A percentile compares a stretch with the other conserved stretches of the same genome.
Conservation (phyloP, 1,284 basidiomycete genomes). For the Leccinum huronense region DNA sequence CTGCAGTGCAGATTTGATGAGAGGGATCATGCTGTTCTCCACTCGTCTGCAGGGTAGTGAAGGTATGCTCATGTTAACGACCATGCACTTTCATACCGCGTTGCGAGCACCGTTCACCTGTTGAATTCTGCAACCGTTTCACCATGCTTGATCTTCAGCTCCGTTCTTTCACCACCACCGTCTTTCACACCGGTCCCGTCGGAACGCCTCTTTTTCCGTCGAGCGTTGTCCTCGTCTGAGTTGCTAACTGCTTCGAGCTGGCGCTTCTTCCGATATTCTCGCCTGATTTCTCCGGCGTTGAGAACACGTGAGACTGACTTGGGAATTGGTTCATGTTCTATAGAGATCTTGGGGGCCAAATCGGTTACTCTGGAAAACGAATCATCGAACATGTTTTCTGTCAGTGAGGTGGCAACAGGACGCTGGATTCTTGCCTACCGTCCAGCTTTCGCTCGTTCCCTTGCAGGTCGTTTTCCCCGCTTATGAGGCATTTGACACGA, state of each 20-base stretch:
- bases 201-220: slow-evolving; percentile 40
- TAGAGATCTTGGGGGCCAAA: slow-evolving; percentile 43
- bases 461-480: slow-evolving; percentile 51
- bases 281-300: slow-evolving; percentile 57
- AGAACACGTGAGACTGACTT: slow-evolving; percentile 64
- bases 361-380: slow-evolving; percentile 45
- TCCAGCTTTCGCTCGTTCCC: slow-evolving; percentile 40
- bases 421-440: slow-evolving; percentile 35
- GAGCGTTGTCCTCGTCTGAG: slow-evolving; percentile 33
- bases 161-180: slow-evolving; percentile 23
- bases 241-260: slow-evolving; percentile 36
- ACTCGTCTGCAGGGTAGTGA: slow-evolving; percentile 51
- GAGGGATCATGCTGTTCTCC: slow-evolving; percentile 63
- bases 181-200: slow-evolving; percentile 23
- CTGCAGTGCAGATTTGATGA: slow-evolving; percentile 62
- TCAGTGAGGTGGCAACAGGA: neutral
- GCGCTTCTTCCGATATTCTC: slow-evolving; percentile 55
- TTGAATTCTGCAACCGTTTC: slow-evolving; percentile 75
- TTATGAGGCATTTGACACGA: slow-evolving; percentile 60
- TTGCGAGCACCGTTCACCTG: slow-evolving; percentile 44
- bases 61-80: slow-evolving; percentile 11
- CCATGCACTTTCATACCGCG: slow-evolving; percentile 11
- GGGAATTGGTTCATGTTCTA: slow-evolving; percentile 58
- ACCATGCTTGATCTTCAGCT: slow-evolving; percentile 56
- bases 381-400: slow-evolving; percentile 3